phyloP scores from a whole-genome alignment of 2,329 filamentous ascomycete species.

The Geoglossum cookeanum region DNA sequence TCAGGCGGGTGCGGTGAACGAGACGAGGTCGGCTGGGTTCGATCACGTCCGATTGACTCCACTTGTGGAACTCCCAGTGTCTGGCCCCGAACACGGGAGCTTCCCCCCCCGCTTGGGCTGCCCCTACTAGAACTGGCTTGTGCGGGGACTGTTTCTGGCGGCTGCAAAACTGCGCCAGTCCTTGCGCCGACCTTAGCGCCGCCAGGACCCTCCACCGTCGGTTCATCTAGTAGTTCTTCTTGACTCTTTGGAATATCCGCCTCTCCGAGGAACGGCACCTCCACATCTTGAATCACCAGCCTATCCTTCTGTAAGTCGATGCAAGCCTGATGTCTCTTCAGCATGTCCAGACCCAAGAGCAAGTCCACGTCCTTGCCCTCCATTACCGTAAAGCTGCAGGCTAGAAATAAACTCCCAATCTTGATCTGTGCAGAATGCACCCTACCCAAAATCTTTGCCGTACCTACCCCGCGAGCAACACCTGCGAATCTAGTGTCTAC shows the following conservation, averaged over 20 bases:
- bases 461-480: conserved; percentile 83
- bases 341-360: conserved; percentile 84
- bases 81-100: conserved; percentile 14
- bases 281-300: conserved; percentile 71
- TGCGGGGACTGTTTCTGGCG: conserved; percentile 16
- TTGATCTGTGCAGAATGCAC: conserved; percentile 92
- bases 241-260: conserved; percentile 77
- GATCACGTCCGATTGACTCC: conserved; percentile 3
- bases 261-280: conserved; percentile 80
- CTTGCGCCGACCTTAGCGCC: conserved; percentile 76
- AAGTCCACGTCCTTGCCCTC: conserved; percentile 94
- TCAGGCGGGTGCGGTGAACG: conserved; percentile 31
- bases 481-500: conserved; percentile 86
- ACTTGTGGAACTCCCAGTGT: conserved; percentile 13
- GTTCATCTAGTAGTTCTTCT: conserved; percentile 55
- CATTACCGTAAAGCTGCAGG: conserved; percentile 98
- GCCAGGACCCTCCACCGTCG: conserved; percentile 64
- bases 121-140: conserved; percentile 14
- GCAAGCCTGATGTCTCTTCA: conserved; percentile 83
- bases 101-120: conserved; percentile 13
- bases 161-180: conserved; percentile 54
- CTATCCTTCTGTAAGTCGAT: conserved; percentile 76
- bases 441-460: conserved; percentile 80
- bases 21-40: background rate
- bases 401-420: conserved; percentile 69